These are phyloP conservation scores for Trichoderma koningii DNA, from an alignment of 2,329 filamentous ascomycete genomes.

Conservation along the genomic window DNA sequence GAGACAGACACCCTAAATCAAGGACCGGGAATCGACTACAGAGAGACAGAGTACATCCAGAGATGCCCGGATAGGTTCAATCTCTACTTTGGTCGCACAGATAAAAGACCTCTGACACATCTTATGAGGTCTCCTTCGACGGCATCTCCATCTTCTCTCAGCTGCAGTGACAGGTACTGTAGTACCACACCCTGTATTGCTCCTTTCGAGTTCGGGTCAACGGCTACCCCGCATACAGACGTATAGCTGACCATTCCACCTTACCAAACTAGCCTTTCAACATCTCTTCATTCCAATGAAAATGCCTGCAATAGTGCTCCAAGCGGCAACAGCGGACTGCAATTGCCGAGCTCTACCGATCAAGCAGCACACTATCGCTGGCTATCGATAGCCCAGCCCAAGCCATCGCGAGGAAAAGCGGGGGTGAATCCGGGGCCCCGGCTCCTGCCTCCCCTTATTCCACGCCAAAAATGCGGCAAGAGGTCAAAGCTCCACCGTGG, in stretches of 20 bases:
- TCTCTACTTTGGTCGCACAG: too few species aligned
- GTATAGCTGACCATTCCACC: neutral
- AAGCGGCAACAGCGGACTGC: neutral
- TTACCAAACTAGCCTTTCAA: neutral
- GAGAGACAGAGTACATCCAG: too few species aligned
- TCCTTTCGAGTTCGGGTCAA: neutral
- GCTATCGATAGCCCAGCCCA: neutral
- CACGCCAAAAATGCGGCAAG: neutral
- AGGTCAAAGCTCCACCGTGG: slow-evolving; percentile 16
- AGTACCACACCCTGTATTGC: too few species aligned
- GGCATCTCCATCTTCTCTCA: too few species aligned
- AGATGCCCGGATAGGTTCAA: too few species aligned
- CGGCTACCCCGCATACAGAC: neutral
- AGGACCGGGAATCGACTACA: too few species aligned
- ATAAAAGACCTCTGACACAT: too few species aligned
- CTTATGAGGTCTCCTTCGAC: too few species aligned
- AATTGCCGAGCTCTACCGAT: slow-evolving; percentile 5
- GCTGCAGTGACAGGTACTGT: too few species aligned
- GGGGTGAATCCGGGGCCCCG: slow-evolving; percentile 22
- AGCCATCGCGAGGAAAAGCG: neutral
- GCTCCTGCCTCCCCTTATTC: slow-evolving; percentile 1
- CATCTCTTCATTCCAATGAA: neutral
- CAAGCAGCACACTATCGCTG: neutral
- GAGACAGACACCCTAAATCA: too few species aligned
- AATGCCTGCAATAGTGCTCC: neutral